Conservation (phyloP, 2,329 filamentous ascomycete genomes). For the Stromatinia cepivora region DNA sequence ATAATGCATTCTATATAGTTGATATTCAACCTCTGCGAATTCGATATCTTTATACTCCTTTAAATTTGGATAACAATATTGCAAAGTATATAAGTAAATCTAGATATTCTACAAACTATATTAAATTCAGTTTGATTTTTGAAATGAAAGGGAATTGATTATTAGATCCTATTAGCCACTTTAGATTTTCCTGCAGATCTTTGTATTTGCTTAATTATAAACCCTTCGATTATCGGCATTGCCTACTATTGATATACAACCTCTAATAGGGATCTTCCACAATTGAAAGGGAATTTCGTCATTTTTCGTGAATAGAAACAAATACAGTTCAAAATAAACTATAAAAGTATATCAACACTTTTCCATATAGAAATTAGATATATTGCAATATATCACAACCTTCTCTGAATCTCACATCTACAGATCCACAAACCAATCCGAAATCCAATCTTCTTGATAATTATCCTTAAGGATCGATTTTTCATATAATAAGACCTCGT, state of each 20-base stretch:
- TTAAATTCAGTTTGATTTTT: background rate
- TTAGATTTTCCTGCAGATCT: background rate
- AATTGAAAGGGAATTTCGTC: background rate
- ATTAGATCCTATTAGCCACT: background rate
- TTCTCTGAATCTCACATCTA: slow-evolving; percentile 3
- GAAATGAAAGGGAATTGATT: background rate
- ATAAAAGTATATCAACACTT: background rate
- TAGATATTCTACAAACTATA: background rate
- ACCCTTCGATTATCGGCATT: background rate
- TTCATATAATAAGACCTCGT: slow-evolving; percentile 11
- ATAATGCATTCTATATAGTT: background rate
- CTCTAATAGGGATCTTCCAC: background rate
- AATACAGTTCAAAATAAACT: background rate
- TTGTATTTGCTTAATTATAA: background rate
- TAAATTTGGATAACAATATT: background rate
- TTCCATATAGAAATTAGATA: no score
- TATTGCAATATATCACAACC: background rate
- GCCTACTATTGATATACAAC: background rate
- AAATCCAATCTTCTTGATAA: slow-evolving; percentile 18
- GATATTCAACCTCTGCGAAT: background rate
- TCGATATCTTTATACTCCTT: slow-evolving; percentile 4
- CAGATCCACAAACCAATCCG: slow-evolving; percentile 6
- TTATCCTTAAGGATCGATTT: slow-evolving; percentile 23
- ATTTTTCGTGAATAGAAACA: background rate
- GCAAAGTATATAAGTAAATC: background rate